Evolutionary conservation across 1,284 basidiomycete genomes (phyloP), one percentile per base, ranked within the genome.

Genomic region (Lignosus rhinocerotis): DNA sequence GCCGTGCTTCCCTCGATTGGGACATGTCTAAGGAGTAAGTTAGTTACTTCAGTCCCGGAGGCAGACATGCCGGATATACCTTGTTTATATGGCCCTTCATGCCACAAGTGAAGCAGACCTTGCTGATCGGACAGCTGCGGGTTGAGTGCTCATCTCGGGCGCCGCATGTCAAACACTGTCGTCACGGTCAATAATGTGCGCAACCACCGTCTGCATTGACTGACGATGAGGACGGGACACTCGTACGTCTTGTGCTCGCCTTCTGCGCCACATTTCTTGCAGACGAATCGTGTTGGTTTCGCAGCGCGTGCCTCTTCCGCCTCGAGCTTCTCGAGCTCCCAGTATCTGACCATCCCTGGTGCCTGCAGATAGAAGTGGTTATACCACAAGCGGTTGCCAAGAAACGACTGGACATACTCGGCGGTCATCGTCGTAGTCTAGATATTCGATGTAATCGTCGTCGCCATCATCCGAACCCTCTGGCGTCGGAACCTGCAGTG

Each of bases 141-240:
- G 93, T 92, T 6, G 82, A 77, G 70, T 97, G 94, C 62, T 95
- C 91, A 68, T 96, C 87, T 55, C 88, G 83, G 16, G 83, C 91
- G 53, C 94, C 94, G 68, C 94, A 97, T 10, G 90, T 93, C 33
- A 92, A 73, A 70, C 94, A 97, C 93, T 96, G 55, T 3, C 25
- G 39, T 12, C 14, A 17, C 25, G 53, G 53, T 61, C 19, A 46
- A 33, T 17, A 33, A 47, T 55, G 53, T 31, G 55, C 8, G 49
- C 44, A 53, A 31, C 50, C 61, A 38, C 11, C 16, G 44, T 46
- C 8, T 10, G 45, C 48, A 53, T 25, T 46, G 31, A 76, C 86
- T 69, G 61, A 92, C 89, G 66, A 92, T 88, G 58, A 82, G 70
- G 32, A 88, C 77, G n/a, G 81, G 77, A 70, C 89, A 92, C 19